Base-by-base conservation (phyloP, 2,329 filamentous ascomycete genomes). In the Septoria petroselini region DNA sequence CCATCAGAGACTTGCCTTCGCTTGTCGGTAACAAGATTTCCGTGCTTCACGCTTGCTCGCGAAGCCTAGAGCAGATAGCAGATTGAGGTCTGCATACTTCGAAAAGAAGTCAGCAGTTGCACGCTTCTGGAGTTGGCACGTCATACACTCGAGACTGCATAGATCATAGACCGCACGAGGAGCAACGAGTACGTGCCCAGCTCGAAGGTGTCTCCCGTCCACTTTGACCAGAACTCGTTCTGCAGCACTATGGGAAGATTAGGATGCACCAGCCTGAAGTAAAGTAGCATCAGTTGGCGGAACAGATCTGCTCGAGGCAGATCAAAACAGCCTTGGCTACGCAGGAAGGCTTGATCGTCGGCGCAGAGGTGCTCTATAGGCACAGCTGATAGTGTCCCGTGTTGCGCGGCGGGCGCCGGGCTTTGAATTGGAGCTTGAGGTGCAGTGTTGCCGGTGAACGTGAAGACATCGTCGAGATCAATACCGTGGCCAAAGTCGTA, bases 401-500 rank as follows among this genome's bases (percentile, higher is more conserved):
- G 39, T 17, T 37, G 43, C 12, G 47, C 39, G 12, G 48, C 29
- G 19, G 44, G 31, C 27, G 49, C 33, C 21, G 48, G 9, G 23
- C 23, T 9, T 27, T 27, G 23, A 5, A 9, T 9, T 5, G 23
- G 23, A 27, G 23, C 23, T 27, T 27, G 23, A 27, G 23, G 23
- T 5, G 23, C 51, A 1, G 48, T 50, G 30, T 57, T 54, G 23
- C 48, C 55, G 21, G 55, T 58, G 39, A 54, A 58, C n/a, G 55
- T 52, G 35, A 58, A 58, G 17, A 58, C 53, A 19, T 58, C 55
- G 19, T 56, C 55, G 25, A 58, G 42, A 14, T 52, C 55, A 9
- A 45, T 50, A n/a, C 56, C 29, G 42, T 58, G 55, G 7, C 43
- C 48, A 18, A 56, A 58, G 23, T 53, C 56, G 29, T 43, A 56